These are phyloP conservation scores for Chrysoporthe cubensis DNA, from an alignment of 2,329 filamentous ascomycete genomes.

Conservation along the genomic window DNA sequence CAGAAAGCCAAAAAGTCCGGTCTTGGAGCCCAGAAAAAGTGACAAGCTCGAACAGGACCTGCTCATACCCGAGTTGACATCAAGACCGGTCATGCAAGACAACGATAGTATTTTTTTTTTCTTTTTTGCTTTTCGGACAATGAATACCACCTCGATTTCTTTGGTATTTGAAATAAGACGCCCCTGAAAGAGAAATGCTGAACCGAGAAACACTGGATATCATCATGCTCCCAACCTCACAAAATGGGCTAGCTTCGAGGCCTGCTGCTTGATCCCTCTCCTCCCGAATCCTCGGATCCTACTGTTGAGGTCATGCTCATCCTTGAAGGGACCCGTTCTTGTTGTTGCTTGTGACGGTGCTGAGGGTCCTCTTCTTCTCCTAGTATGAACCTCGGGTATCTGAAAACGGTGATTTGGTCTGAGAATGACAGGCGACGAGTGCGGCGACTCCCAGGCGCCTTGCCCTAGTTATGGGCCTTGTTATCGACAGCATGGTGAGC, in stretches of 20 bases:
- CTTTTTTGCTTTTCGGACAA: too few species aligned
- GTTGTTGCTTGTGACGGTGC: background rate
- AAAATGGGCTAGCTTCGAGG: background rate
- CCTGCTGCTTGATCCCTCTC: background rate
- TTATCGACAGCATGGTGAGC: constrained; percentile 27
- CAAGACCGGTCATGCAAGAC: background rate
- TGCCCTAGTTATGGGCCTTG: constrained; percentile 28
- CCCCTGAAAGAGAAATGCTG: background rate
- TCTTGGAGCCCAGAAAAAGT: background rate
- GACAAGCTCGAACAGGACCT: background rate
- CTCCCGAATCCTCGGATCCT: background rate
- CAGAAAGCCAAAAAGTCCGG: background rate
- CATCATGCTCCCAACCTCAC: constrained; percentile 4
- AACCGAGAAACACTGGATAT: constrained; percentile 20
- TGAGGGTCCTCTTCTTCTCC: background rate
- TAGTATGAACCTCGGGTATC: background rate
- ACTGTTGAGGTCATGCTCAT: background rate
- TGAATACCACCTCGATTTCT: too few species aligned
- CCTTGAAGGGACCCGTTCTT: constrained; percentile 5
- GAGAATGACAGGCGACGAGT: background rate
- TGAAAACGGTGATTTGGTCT: background rate
- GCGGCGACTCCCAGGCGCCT: background rate
- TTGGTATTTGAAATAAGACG: too few species aligned
- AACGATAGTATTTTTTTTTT: background rate
- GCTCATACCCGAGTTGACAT: background rate